Evolutionary conservation across 768 basidiomycete genomes (phyloP), one percentile per base, ranked within the genome.

Genomic region (Pulveroboletus sp.): DNA sequence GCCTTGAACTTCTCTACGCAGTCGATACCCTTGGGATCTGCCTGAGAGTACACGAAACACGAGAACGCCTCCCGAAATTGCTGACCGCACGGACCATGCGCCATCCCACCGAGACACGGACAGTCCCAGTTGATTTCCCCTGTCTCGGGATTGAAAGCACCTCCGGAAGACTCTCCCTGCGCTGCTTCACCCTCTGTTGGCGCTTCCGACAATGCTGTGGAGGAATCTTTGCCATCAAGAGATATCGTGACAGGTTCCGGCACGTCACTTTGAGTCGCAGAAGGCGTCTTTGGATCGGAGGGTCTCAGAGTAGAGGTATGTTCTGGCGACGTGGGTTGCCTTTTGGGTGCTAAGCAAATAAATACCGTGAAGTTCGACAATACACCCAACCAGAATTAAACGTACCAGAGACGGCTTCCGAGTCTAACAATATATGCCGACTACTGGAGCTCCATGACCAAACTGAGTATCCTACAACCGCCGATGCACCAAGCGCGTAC

Each of bases 71-170:
- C 89, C 54, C 86, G 84, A 75, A 99, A 99, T 57, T 97, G 79
- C 53, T 78, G 76, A 9, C 96, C 96, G 62, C 96, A 99, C 10
- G 93, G 93, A 6, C 96, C 95, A 63, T 98, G 78, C 10, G 95
- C 95, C 96, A 99, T 97, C 43, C 96, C 96, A 27, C 96, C 96
- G 8, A 99, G 82, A 68, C 96, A 98, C 2, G 96, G 93, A 68
- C 96, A 99, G 65, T 97, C 96, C 96, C 96, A 99, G 73, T 99
- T 99, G 62, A 99, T 98, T 78, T 97, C 93, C 37, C 96, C 96
- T 2, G 96, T 99, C 54, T 82, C 93, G 17, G 94, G 94, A 71
- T 99, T 88, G 76, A 81, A 98, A 5, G 96, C 95, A 32, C 79
- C 79, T 23, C 65, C 65, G 1, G 67, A 57, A 41, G 66, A 48